These are phyloP conservation scores for Hippophae tibetana DNA, from an alignment of 306 rosid species.

Conservation along the genomic window DNA sequence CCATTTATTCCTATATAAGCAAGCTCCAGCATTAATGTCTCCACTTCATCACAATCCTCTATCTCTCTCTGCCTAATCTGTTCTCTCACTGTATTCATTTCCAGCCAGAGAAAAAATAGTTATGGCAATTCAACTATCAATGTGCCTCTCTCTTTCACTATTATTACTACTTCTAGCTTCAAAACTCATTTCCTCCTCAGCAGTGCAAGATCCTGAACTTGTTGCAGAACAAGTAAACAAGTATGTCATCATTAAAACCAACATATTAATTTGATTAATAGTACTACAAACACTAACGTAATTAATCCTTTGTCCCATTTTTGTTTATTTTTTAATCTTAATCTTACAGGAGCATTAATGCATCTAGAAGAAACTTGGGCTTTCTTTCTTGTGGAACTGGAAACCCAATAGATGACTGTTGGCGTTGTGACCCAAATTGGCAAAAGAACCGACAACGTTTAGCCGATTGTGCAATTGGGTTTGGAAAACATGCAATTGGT, in stretches of 20 bases:
- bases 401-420: slow-evolving; percentile 93
- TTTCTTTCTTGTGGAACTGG: slow-evolving; percentile 65
- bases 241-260: slow-evolving; percentile 20
- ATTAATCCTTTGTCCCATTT: neutral
- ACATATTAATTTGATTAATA: neutral
- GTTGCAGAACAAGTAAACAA: slow-evolving; percentile 54
- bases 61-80: neutral
- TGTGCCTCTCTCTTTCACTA: slow-evolving; percentile 8
- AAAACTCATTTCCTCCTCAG: slow-evolving; percentile 40
- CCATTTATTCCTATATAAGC: slow-evolving; percentile 36
- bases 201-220: slow-evolving; percentile 48
- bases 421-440: slow-evolving; percentile 87
- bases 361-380: slow-evolving; percentile 54
- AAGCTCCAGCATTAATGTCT: slow-evolving; percentile 21
- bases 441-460: slow-evolving; percentile 51
- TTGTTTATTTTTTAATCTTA: neutral
- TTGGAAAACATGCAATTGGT: slow-evolving; percentile 77
- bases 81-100: slow-evolving; percentile 3
- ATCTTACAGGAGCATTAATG: slow-evolving; percentile 58
- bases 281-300: neutral
- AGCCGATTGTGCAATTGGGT: slow-evolving; percentile 80
- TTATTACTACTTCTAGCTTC: slow-evolving; percentile 28
- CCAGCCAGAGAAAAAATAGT: slow-evolving; percentile 3
- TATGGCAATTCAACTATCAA: slow-evolving; percentile 40
- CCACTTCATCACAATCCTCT: slow-evolving; percentile 28